Evolutionary conservation across 139 green algal species (phyloP).

Genomic region (Chlamydomonas schloesseri): DNA sequence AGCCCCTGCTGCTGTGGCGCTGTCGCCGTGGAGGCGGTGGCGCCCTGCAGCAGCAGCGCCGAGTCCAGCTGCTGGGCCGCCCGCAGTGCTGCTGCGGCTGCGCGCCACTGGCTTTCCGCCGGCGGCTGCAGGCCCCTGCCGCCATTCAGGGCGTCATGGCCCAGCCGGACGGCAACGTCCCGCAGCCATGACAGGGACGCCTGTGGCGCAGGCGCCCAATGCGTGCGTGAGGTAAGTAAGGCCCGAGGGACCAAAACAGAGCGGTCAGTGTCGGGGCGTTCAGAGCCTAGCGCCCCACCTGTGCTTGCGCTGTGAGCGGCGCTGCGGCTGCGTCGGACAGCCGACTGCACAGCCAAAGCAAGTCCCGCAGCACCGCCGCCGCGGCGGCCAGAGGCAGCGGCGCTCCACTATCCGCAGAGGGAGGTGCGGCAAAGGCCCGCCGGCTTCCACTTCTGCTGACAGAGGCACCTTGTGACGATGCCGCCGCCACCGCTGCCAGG

Average conservation of each 20-base stretch:
- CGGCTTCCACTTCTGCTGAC: too few relatives aligned
- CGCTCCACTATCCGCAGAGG: too few relatives aligned
- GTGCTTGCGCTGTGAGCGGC: neutral
- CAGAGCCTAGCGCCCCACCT: neutral
- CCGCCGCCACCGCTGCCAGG: neutral
- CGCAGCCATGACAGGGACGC: conserved; percentile 5
- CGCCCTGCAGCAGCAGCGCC: neutral
- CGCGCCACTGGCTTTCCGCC: neutral
- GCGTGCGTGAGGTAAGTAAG: too few relatives aligned
- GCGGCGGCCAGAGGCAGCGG: too few relatives aligned
- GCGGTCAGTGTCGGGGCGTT: too few relatives aligned
- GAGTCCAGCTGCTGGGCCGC: neutral
- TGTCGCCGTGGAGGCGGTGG: too few relatives aligned
- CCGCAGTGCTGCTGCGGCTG: neutral
- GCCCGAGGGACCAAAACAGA: too few relatives aligned
- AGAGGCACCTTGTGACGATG: too few relatives aligned
- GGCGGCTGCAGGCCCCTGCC: neutral
- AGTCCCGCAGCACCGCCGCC: neutral
- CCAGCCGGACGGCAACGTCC: neutral
- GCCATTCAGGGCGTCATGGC: neutral
- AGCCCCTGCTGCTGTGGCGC: too few relatives aligned
- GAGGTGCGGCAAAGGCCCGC: too few relatives aligned
- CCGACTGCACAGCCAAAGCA: conserved; percentile 19
- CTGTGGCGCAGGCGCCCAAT: too few relatives aligned
- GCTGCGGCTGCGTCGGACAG: neutral